Conservation (phyloP, 1,284 basidiomycete species). For the Phellinidium pouzarii region DNA sequence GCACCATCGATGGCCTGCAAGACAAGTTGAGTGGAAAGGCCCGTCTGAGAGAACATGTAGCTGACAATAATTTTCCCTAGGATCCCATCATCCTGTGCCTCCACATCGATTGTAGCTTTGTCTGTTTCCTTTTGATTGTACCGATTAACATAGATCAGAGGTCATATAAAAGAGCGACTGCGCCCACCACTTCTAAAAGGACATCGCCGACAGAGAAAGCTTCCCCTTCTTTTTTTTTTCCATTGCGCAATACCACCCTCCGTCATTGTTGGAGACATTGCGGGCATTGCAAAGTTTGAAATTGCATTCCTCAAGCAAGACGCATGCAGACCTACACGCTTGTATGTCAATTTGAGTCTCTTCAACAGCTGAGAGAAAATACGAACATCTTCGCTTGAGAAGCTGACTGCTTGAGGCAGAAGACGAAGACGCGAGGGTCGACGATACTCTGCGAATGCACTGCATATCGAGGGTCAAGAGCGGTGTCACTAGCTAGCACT, state of each 20-base stretch:
- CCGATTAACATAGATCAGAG: constrained; percentile 13
- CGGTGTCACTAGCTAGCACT: background rate
- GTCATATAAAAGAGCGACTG: constrained; percentile 1
- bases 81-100: constrained; percentile 94
- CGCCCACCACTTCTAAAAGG: constrained; percentile 84
- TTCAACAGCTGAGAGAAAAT: background rate
- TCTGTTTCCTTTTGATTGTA: constrained; percentile 87
- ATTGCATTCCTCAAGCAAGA: constrained; percentile 50
- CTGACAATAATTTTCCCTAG: constrained; percentile 88
- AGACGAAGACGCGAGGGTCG: background rate
- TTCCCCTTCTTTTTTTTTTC: constrained; percentile 91
- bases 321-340: constrained; percentile 50
- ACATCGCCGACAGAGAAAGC: constrained; percentile 83
- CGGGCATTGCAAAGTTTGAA: constrained; percentile 79
- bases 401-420: background rate
- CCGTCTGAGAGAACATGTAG: constrained; percentile 14
- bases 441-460: background rate
- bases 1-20: constrained; percentile 70
- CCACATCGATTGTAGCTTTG: constrained; percentile 99
- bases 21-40: background rate
- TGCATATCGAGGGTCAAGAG: background rate
- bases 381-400: background rate
- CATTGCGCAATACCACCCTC: constrained; percentile 91
- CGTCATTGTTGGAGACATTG: constrained; percentile 99
- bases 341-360: background rate